Conservation (phyloP, 2,329 filamentous ascomycete genomes). For the Lecanicillium sp. region DNA sequence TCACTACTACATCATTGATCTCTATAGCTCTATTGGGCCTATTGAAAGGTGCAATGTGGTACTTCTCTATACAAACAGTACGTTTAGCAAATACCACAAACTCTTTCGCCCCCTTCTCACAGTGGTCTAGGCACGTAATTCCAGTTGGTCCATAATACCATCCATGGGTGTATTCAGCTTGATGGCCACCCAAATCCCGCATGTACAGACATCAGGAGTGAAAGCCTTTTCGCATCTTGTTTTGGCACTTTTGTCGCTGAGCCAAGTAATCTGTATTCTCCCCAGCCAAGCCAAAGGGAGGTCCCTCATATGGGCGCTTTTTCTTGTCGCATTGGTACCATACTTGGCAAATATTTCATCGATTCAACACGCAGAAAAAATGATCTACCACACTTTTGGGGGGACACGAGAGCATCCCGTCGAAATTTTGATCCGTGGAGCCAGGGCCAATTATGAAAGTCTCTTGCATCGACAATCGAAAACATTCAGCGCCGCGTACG, state of each 20-base stretch:
- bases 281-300: constrained; percentile 20
- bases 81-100: constrained; percentile 1
- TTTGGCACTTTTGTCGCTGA: constrained; percentile 21
- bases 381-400: constrained; percentile 6
- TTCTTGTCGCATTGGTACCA: constrained; percentile 20
- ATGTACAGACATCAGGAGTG: constrained; percentile 1
- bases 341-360: constrained; percentile 19
- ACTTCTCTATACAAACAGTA: constrained; percentile 23
- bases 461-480: constrained; percentile 28
- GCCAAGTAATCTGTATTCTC: constrained; percentile 21
- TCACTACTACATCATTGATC: not conserved
- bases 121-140: constrained; percentile 17
- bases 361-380: constrained; percentile 13
- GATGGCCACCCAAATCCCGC: constrained; percentile 5
- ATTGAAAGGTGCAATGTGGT: constrained; percentile 27
- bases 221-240: constrained; percentile 18
- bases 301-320: constrained; percentile 21
- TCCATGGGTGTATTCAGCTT: constrained; percentile 5
- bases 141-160: constrained; percentile 1
- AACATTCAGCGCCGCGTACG: constrained; percentile 23
- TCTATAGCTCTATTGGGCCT: not conserved
- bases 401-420: constrained; percentile 23
- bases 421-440: constrained; percentile 20
- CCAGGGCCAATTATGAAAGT: constrained; percentile 20
- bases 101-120: not conserved